Conservation (phyloP, 2,329 filamentous ascomycete species). For the Bipolaris sorokiniana region DNA sequence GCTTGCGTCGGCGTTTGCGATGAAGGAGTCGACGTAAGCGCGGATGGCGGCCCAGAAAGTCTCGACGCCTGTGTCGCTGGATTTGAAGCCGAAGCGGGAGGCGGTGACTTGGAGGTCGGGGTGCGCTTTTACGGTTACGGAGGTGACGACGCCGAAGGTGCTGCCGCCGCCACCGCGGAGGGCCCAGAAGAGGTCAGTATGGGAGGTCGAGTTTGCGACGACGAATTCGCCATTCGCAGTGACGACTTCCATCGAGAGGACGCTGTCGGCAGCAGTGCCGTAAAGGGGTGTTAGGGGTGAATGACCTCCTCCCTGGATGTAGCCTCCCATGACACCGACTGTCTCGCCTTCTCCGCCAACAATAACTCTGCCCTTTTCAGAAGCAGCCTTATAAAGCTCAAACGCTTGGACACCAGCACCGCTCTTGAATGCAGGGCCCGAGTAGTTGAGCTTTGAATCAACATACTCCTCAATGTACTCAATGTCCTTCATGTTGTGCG, state of each 20-base stretch:
- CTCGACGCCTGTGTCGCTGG: conserved; percentile 40
- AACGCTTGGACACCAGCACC: conserved; percentile 61
- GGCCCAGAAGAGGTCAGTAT: conserved; percentile 47
- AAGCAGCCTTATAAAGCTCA: conserved; percentile 60
- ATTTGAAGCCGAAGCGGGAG: conserved; percentile 43
- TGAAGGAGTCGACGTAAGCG: conserved; percentile 39
- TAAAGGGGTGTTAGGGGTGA: conserved; percentile 58
- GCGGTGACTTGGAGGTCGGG: conserved; percentile 42
- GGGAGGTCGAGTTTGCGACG: conserved; percentile 36
- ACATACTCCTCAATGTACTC: conserved; percentile 44
- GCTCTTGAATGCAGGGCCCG: conserved; percentile 61
- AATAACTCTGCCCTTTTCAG: conserved; percentile 55
- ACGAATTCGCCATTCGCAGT: conserved; percentile 42
- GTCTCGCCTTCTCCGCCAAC: conserved; percentile 60
- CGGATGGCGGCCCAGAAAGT: conserved; percentile 45
- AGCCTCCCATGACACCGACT: conserved; percentile 58
- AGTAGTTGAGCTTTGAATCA: conserved; percentile 44
- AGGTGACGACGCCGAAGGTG: conserved; percentile 44
- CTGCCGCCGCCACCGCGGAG: conserved; percentile 45
- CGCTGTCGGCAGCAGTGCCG: conserved; percentile 47
- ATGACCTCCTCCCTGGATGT: conserved; percentile 60
- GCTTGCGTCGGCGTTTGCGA: conserved; percentile 46
- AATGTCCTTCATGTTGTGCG: conserved; percentile 45
- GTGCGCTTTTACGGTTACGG: conserved; percentile 45
- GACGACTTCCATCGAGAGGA: conserved; percentile 44